Evolutionary conservation across 371 early-diverging fungal genomes (phyloP).

Genomic region (Coemansia sp.): DNA sequence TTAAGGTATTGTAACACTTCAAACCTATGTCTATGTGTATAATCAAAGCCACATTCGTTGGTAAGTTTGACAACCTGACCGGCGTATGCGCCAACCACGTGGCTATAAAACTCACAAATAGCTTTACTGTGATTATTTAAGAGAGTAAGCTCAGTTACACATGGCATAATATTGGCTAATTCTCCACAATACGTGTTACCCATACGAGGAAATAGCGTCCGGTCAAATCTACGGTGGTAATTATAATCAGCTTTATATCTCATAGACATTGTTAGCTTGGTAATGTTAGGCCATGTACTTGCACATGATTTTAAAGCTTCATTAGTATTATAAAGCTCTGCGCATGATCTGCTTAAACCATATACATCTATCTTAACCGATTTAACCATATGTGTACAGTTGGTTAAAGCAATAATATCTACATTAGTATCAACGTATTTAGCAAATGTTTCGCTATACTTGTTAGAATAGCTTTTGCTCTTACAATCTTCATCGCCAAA

Average conservation of each 20-base stretch:
- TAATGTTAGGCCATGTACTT: not conserved
- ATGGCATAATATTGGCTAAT: not conserved
- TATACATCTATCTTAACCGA: not conserved
- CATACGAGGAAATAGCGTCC: not conserved
- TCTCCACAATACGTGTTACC: not conserved
- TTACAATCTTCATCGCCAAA: too few species aligned
- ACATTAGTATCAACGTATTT: too few species aligned
- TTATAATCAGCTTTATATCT: not conserved
- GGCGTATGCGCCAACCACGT: not conserved
- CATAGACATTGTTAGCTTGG: not conserved
- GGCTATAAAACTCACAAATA: not conserved
- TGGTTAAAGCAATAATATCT: too few species aligned
- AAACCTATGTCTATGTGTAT: not conserved
- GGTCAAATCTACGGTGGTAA: not conserved
- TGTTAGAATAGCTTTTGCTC: too few species aligned
- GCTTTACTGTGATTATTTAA: not conserved
- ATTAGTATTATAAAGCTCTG: too few species aligned
- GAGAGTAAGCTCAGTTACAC: not conserved
- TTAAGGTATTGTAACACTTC: not conserved
- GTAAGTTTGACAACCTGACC: not conserved
- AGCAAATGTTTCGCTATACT: too few species aligned
- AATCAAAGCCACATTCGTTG: not conserved
- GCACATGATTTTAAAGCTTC: not conserved
- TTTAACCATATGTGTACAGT: too few species aligned
- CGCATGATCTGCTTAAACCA: not conserved